phyloP scores from a whole-genome alignment of 192 early-diverging fungal species.

The Coemansia sp. region DNA sequence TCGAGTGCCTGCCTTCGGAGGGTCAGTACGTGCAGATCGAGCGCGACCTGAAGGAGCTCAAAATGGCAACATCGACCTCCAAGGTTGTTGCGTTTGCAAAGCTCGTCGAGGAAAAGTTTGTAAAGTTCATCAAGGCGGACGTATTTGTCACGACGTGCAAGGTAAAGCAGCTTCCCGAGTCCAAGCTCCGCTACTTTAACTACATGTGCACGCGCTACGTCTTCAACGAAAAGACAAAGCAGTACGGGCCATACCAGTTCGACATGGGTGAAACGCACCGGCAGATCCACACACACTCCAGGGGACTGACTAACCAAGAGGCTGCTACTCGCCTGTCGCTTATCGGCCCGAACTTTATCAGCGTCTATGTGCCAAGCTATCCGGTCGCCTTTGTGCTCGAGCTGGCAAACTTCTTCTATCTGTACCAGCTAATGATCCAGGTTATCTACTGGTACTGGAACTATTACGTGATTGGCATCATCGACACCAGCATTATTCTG shows the following conservation, averaged over 20 bases:
- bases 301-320: conserved; percentile 57
- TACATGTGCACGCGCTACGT: conserved; percentile 77
- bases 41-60: conserved; percentile 44
- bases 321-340: conserved; percentile 58
- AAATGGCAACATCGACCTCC: conserved; percentile 49
- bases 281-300: conserved; percentile 30
- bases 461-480: conserved; percentile 61
- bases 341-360: conserved; percentile 66
- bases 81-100: conserved; percentile 37
- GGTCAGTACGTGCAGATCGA: conserved; percentile 59
- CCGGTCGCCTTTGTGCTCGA: conserved; percentile 56
- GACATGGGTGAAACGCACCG: conserved; percentile 60
- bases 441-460: conserved; percentile 61
- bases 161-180: conserved; percentile 52
- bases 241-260: conserved; percentile 65
- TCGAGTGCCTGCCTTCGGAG: conserved; percentile 51
- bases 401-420: conserved; percentile 55
- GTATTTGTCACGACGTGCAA: conserved; percentile 47
- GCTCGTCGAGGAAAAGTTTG: conserved; percentile 33
- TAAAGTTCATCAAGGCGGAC: conserved; percentile 41
- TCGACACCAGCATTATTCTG: conserved; percentile 61
- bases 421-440: conserved; percentile 62
- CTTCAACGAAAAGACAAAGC: conserved; percentile 49
- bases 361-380: conserved; percentile 56
- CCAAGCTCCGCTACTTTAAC: conserved; percentile 67